phyloP scores from a whole-genome alignment of 2,329 filamentous ascomycete genomes.

The Cordyceps sp. region DNA sequence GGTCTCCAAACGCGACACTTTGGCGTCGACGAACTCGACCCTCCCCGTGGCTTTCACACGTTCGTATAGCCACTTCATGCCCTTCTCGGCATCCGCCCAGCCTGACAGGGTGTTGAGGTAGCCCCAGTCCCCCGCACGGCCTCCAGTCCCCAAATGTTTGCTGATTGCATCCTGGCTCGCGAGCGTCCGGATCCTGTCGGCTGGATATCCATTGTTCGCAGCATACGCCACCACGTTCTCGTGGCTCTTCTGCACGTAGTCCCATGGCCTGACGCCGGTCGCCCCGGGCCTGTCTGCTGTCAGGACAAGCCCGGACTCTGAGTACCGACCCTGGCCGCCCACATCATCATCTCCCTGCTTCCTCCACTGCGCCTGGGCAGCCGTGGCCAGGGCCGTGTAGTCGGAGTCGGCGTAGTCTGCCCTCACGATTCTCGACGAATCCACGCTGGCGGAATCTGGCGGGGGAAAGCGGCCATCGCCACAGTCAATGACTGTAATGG shows the following conservation, averaged over 20 bases:
- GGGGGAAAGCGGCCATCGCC: constrained; percentile 40
- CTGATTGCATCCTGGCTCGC: constrained; percentile 26
- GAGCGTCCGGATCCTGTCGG: constrained; percentile 26
- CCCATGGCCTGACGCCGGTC: constrained; percentile 22
- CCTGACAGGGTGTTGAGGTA: constrained; percentile 62
- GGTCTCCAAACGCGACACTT: constrained; percentile 24
- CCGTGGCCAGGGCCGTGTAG: constrained; percentile 58
- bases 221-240: constrained; percentile 41
- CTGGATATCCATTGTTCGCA: constrained; percentile 16
- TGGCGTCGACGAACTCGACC: constrained; percentile 36
- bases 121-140: constrained; percentile 43
- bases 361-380: constrained; percentile 56
- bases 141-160: constrained; percentile 26
- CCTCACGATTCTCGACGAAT: constrained; percentile 47
- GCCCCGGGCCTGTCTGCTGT: constrained; percentile 31
- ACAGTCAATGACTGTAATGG: constrained; percentile 44
- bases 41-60: constrained; percentile 36
- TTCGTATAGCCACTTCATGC: constrained; percentile 46
- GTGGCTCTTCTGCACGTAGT: constrained; percentile 44
- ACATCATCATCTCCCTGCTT: constrained; percentile 35
- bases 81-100: constrained; percentile 64
- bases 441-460: constrained; percentile 41
- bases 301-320: constrained; percentile 51
- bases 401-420: constrained; percentile 67
- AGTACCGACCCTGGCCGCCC: constrained; percentile 50